Evolutionary conservation across 108 stramenopile genomes (phyloP).

Genomic region (Skeletonema tropicum): DNA sequence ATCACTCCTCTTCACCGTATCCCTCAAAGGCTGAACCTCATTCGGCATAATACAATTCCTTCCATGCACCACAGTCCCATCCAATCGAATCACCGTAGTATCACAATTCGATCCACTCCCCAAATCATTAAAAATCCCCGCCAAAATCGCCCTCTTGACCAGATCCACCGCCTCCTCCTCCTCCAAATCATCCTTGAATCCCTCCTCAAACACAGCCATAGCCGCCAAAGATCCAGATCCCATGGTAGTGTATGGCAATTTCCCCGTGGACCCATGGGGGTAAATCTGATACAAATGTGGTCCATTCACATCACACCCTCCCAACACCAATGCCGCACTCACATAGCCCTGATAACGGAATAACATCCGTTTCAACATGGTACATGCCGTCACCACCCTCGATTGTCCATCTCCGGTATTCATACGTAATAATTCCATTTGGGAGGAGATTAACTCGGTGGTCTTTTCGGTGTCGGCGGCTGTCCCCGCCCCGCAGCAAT

Average conservation of each 20-base stretch:
- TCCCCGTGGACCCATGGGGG: conserved; percentile 96
- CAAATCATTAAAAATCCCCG: conserved; percentile 98
- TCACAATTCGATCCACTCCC: conserved; percentile 95
- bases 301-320: conserved; percentile 92
- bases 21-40: conserved; percentile 69
- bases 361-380: conserved; percentile 93
- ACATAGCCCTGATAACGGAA: conserved; percentile 98
- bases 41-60: conserved; percentile 84
- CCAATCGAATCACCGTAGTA: conserved; percentile 90
- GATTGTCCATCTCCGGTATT: conserved; percentile 70
- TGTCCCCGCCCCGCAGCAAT: conserved; percentile 99
- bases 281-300: conserved; percentile 96
- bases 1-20: conserved; percentile 57
- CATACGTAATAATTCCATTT: conserved; percentile 96
- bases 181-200: conserved; percentile 85
- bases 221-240: conserved; percentile 98
- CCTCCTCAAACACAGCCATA: conserved; percentile 96
- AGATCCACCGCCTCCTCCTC: conserved; percentile 93
- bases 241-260: conserved; percentile 98
- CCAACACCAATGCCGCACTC: conserved; percentile 93
- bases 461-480: conserved; percentile 99
- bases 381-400: conserved; percentile 96
- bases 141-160: conserved; percentile 92
- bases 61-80: conserved; percentile 67
- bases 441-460: conserved; percentile 88